These are phyloP conservation scores for Penicillium riverlandense DNA, from an alignment of 495 filamentous ascomycete genomes.

Conservation along the genomic window DNA sequence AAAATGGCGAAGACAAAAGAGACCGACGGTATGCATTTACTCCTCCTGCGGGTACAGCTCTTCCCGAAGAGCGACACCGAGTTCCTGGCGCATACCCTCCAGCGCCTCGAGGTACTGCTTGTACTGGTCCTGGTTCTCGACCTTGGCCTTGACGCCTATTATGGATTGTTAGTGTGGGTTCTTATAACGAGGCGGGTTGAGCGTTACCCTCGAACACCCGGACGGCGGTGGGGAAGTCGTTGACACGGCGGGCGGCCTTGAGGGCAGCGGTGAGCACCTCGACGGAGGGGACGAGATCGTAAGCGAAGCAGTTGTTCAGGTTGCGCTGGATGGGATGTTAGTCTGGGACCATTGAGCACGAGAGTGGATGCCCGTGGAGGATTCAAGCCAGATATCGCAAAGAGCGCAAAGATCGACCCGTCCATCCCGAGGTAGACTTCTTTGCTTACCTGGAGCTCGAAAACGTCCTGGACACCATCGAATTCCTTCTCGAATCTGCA, in stretches of 20 bases:
- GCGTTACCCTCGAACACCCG: slow-evolving; percentile 88
- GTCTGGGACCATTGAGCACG: neutral
- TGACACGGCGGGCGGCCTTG: slow-evolving; percentile 86
- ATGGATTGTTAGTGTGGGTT: too few relatives aligned
- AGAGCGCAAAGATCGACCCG: slow-evolving; percentile 1
- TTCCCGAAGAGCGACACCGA: slow-evolving; percentile 88
- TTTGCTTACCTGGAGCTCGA: slow-evolving; percentile 89
- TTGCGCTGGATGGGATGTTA: slow-evolving; percentile 60
- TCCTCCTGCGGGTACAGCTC: slow-evolving; percentile 81
- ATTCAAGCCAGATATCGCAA: slow-evolving; percentile 1
- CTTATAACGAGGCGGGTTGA: too few relatives aligned
- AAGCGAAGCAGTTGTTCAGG: slow-evolving; percentile 99
- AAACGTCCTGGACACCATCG: slow-evolving; percentile 93
- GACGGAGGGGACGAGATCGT: slow-evolving; percentile 95
- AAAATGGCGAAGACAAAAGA: slow-evolving; percentile 9
- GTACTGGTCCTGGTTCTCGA: slow-evolving; percentile 96
- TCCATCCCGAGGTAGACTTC: neutral
- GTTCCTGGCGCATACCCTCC: slow-evolving; percentile 83
- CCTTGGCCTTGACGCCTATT: slow-evolving; percentile 96
- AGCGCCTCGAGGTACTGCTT: slow-evolving; percentile 94
- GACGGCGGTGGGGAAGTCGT: slow-evolving; percentile 97
- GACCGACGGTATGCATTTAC: slow-evolving; percentile 29
- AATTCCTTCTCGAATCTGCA: slow-evolving; percentile 98
- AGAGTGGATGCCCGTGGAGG: slow-evolving; percentile 1
- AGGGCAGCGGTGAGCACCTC: slow-evolving; percentile 88